Evolutionary conservation across 1,284 basidiomycete species (phyloP), one percentile per base, ranked within the genome.

Genomic region (Cryptococcus sp.): DNA sequence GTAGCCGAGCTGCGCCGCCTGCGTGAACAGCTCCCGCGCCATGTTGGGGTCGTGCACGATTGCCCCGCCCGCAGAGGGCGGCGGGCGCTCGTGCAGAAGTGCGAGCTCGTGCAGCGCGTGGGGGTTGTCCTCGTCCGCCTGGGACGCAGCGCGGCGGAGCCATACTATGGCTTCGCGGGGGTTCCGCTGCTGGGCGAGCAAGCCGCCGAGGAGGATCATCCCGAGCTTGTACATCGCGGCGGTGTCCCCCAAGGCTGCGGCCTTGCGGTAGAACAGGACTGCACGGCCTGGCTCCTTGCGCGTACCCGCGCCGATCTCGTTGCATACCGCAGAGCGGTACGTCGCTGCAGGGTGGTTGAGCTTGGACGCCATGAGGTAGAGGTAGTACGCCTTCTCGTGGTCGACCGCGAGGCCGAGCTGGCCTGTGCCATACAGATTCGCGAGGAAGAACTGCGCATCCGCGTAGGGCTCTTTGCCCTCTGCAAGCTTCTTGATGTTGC

Each of bases 141-240:
- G 95, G 63, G 91, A 87, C 1, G 93, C 95, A 1, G 96, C 95
- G 20, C 94, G 84, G 62, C 89, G 88, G 44, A 99, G 81, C 96
- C 96, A 99, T 48, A 87, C 88, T 59, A 96, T 85, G 6, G 93
- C 93, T 73, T 98, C 95, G 47, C 92, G 85, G 0, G 87, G 85
- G 69, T 95, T 98, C 59, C 84, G 85, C 50, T 83, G 85, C 73
- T 96, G 91, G 16, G 87, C 89, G 23, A 98, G 81, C 24, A 87
- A 77, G 3, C 94, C 95, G 46, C 90, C 85, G 16, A 98, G 82
- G 45, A 97, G 81, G 59, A 98, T 91, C 87, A 97, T 93, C 15
- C 93, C 94, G 15, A 98, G 84, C 78, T 98, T 98, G 81, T 97
- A 98, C 96, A 98, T 98, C 2, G 94, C 96, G 42, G 95, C 87